phyloP scores from a whole-genome alignment of 805 yeast species.

The Saccharomyces kudriavzevii region DNA sequence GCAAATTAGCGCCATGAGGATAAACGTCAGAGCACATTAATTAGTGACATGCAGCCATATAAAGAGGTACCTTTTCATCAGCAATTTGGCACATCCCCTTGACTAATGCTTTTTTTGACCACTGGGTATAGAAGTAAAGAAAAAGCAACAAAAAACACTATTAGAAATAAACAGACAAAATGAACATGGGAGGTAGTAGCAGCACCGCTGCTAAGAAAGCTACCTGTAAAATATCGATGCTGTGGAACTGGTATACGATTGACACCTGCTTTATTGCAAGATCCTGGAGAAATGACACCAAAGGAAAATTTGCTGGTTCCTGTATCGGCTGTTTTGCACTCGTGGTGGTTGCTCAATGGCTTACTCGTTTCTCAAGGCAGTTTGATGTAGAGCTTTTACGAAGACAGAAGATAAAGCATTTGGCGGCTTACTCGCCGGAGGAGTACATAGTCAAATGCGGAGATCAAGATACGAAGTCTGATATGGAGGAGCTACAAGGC shows the following conservation, averaged over 20 bases:
- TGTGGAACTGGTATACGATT: conserved; percentile 69
- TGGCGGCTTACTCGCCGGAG: conserved; percentile 4
- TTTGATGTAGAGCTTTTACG: conserved; percentile 36
- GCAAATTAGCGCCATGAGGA: not conserved
- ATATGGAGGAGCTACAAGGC: conserved; percentile 6
- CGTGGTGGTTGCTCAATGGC: conserved; percentile 49
- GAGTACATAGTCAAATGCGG: conserved; percentile 1
- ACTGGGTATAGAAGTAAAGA: not conserved
- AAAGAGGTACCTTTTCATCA: not conserved
- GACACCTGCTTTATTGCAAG: conserved; percentile 57
- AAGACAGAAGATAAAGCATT: conserved; percentile 14
- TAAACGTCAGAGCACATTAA: not conserved
- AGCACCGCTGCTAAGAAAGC: not conserved
- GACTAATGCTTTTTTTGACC: not conserved
- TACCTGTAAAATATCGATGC: conserved; percentile 35
- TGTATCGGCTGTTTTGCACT: conserved; percentile 61
- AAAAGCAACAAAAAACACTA: not conserved
- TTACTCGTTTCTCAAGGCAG: conserved; percentile 48
- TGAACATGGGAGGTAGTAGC: conserved; percentile 8
- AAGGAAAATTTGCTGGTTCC: conserved; percentile 63
- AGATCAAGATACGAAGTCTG: conserved; percentile 6
- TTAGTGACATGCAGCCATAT: not conserved
- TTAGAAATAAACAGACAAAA: conserved; percentile 1
- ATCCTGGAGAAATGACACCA: conserved; percentile 53
- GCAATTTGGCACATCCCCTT: not conserved